phyloP scores from a whole-genome alignment of 2,329 filamentous ascomycete genomes.

The Fusarium sacchari region DNA sequence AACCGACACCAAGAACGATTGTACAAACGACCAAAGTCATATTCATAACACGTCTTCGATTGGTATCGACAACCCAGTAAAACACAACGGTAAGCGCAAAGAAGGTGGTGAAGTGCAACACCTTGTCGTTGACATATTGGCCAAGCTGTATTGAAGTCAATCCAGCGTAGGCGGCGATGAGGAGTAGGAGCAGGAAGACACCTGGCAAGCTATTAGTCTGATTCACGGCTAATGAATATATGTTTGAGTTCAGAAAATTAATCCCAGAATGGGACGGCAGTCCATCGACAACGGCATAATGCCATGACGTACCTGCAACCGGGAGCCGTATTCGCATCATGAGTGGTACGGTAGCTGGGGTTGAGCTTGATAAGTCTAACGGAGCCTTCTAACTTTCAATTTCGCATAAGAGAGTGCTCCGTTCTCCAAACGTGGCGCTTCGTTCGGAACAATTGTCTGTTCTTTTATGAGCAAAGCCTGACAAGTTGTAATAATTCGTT shows the following conservation, averaged over 20 bases:
- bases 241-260: background rate
- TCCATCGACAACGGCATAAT: background rate
- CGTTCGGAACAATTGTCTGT: background rate
- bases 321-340: constrained; percentile 86
- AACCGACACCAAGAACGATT: constrained; percentile 73
- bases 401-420: background rate
- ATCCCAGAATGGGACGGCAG: background rate
- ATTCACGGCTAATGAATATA: background rate
- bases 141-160: constrained; percentile 72
- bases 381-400: background rate
- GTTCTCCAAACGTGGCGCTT: background rate
- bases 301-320: constrained; percentile 77
- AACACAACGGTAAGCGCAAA: constrained; percentile 88
- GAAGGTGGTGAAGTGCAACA: constrained; percentile 87
- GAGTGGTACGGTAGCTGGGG: background rate
- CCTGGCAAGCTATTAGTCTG: constrained; percentile 57
- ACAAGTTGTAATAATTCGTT: constrained; percentile 15
- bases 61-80: constrained; percentile 97
- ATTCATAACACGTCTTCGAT: constrained; percentile 84
- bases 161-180: constrained; percentile 81
- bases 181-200: constrained; percentile 74
- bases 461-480: background rate
- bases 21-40: constrained; percentile 86
- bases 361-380: background rate
- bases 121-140: constrained; percentile 82